These are phyloP conservation scores for Zizania latifolia DNA, from an alignment of 176 grass and related monocot genomes.

Conservation along the genomic window DNA sequence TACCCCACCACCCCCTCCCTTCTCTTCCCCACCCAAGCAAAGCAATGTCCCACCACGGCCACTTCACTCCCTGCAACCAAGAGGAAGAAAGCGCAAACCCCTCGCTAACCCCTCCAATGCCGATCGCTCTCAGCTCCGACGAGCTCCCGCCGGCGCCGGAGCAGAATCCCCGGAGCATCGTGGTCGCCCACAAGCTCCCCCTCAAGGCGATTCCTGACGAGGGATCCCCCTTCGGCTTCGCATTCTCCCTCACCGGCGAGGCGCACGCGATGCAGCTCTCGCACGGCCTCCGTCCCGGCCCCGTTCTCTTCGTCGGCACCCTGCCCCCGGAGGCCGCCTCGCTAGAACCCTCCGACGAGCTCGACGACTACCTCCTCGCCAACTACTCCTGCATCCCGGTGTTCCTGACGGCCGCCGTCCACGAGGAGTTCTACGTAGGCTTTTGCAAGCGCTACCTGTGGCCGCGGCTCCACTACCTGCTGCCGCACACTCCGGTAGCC, in stretches of 20 bases:
- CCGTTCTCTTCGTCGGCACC: slow-evolving; percentile 35
- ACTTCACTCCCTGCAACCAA: not conserved
- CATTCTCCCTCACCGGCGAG: slow-evolving; percentile 44
- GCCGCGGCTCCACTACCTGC: too few species aligned
- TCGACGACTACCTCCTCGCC: slow-evolving; percentile 21
- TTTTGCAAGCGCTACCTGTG: slow-evolving; percentile 63
- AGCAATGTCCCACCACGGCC: not conserved
- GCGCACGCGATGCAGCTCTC: slow-evolving; percentile 43
- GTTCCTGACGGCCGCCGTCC: slow-evolving; percentile 8
- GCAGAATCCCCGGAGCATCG: slow-evolving; percentile 36
- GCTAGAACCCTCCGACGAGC: not conserved
- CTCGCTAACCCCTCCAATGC: not conserved
- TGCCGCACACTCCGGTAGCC: too few species aligned
- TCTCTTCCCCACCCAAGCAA: not conserved
- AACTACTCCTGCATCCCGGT: slow-evolving; percentile 47
- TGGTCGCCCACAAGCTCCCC: slow-evolving; percentile 51
- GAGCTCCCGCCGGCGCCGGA: not conserved
- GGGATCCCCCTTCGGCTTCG: slow-evolving; percentile 16
- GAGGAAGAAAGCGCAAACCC: not conserved
- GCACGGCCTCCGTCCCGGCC: slow-evolving; percentile 4
- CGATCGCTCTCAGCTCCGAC: not conserved
- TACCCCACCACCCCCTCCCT: not conserved
- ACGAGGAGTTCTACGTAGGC: slow-evolving; percentile 32
- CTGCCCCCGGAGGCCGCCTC: slow-evolving; percentile 7
- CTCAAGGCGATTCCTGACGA: slow-evolving; percentile 20